Conservation (phyloP, 306 rosid genomes). For the Trifolium subterraneum region DNA sequence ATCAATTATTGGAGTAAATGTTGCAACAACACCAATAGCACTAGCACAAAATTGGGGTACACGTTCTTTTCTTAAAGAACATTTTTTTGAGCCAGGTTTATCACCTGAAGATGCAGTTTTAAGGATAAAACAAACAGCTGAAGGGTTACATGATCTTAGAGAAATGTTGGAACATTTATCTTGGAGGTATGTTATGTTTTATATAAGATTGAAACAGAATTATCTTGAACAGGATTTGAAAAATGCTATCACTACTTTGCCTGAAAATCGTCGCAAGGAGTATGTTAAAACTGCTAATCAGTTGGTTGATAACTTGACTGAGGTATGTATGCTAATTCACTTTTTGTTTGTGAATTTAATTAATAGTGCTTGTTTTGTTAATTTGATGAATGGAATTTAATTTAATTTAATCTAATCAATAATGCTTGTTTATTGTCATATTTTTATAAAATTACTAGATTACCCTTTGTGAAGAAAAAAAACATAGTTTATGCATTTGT, state of each 20-base stretch:
- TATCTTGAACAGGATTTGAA: conserved; percentile 85
- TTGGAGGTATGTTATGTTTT: conserved; percentile 90
- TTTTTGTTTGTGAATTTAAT: background rate
- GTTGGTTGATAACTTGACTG: conserved; percentile 76
- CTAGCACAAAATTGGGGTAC: conserved; percentile 84
- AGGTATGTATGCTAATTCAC: conserved; percentile 52
- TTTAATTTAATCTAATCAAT: too few relatives aligned
- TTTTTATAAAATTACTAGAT: too few relatives aligned
- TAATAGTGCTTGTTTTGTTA: background rate
- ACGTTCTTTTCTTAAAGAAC: conserved; percentile 66
- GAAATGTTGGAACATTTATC: conserved; percentile 84
- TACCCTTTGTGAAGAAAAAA: too few relatives aligned
- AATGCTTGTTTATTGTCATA: too few relatives aligned
- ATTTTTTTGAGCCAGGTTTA: conserved; percentile 72
- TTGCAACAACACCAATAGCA: conserved; percentile 42
- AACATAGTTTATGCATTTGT: too few relatives aligned
- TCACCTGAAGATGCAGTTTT: conserved; percentile 85
- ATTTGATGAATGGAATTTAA: too few relatives aligned
- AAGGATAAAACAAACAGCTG: conserved; percentile 84
- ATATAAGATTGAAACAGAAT: conserved; percentile 71
- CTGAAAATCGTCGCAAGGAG: conserved; percentile 58
- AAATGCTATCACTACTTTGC: conserved; percentile 66
- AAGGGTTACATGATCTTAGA: conserved; percentile 81
- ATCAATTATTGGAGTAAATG: conserved; percentile 40
- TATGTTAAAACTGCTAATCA: conserved; percentile 80